Base-by-base conservation (phyloP, 371 early-diverging fungal genomes). In the Haplosporangium sp. region DNA sequence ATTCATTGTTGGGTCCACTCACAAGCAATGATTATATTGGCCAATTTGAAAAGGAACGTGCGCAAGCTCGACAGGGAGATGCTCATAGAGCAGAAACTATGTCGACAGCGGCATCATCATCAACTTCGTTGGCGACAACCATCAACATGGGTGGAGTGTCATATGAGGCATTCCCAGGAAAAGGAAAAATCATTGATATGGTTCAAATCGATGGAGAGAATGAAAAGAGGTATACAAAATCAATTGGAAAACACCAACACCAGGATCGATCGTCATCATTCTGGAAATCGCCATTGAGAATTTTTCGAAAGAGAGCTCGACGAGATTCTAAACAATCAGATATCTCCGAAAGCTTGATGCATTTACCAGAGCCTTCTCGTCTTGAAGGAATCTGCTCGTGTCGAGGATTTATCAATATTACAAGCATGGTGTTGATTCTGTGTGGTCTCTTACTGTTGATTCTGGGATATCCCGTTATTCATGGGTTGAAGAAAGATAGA, bases 351-450 rank as follows among this genome's bases (percentile, higher is more conserved):
- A 74, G 71, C 27, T 39, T 71, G n/a, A 71, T 79, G 69, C 68
- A 74, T 15, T 70, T 79, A 4, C 74, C 81, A 0, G 74, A 79
- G 17, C 74, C 74, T 1, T 74, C 81, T 0, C 61, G 65, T 0
- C 71, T 74, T 60, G 74, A 79, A n/a, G 81, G 81, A 0, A 62
- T 74, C 42, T 79, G 81, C 13, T 71, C 74, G 11, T 71, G 74
- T 19, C 56, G 74, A 1, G 71, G 71, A 4, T 19, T 79, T 1
- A 45, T 79, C 42, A 79, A 79, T 19, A 68, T 79, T 58, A 63
- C 74, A 39, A 71, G 74, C 35, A 79, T 79, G 74, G 2, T 74
- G n/a, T 38, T 74, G 58, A 62, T 74, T 38, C 35, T 79, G 19
- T 57, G 57, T 37, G 81, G 81, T 0, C 34, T 74, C 17, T 44